Evolutionary conservation across 306 rosid genomes (phyloP).

Genomic region (Prosopis cineraria): DNA sequence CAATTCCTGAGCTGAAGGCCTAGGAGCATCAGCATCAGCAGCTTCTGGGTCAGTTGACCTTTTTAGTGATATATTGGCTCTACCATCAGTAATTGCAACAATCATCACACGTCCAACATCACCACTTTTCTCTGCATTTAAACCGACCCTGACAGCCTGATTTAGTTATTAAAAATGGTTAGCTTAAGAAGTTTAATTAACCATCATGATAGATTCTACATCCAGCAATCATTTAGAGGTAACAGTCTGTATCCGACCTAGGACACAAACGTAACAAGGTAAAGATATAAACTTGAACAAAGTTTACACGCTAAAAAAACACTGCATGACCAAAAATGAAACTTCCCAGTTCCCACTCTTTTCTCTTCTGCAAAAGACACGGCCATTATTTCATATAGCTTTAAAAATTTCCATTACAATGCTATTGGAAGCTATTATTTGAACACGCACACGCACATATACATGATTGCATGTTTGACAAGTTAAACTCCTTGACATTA

Average conservation of each 20-base stretch:
- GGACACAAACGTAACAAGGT: slow-evolving; percentile 12
- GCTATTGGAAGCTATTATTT: slow-evolving; percentile 4
- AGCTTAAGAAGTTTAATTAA: slow-evolving; percentile 31
- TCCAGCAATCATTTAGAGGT: slow-evolving; percentile 12
- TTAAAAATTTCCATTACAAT: slow-evolving; percentile 18
- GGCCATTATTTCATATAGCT: slow-evolving; percentile 20
- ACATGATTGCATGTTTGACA: slow-evolving; percentile 14
- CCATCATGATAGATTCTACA: background rate
- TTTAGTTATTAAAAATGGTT: slow-evolving; percentile 33
- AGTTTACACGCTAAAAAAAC: slow-evolving; percentile 6
- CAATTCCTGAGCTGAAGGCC: slow-evolving; percentile 82
- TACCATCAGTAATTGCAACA: slow-evolving; percentile 94
- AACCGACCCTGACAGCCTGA: slow-evolving; percentile 94
- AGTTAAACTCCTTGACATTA: slow-evolving; percentile 12
- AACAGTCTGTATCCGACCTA: slow-evolving; percentile 21
- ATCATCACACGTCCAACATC: slow-evolving; percentile 96
- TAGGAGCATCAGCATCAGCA: slow-evolving; percentile 69
- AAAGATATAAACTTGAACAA: slow-evolving; percentile 17
- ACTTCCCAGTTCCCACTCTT: slow-evolving; percentile 10
- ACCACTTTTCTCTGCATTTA: slow-evolving; percentile 98
- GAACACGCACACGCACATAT: background rate
- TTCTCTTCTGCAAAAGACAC: slow-evolving; percentile 20
- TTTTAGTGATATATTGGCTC: slow-evolving; percentile 95
- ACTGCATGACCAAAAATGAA: slow-evolving; percentile 16
- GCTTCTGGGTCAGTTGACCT: slow-evolving; percentile 91